Conservation (phyloP, 192 early-diverging fungal species). For the Cetraspora pellucida region DNA sequence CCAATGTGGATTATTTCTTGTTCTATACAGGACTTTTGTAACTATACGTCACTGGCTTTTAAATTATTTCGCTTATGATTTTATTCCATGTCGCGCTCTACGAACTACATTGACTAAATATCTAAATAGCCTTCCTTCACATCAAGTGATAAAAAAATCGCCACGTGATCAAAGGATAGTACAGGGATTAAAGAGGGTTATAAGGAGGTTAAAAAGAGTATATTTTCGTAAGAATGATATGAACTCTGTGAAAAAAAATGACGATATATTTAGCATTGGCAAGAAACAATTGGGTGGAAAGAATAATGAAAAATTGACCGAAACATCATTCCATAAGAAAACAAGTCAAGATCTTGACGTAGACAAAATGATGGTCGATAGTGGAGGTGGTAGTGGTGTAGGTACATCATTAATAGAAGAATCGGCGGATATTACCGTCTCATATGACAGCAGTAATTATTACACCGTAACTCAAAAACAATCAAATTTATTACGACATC, state of each 20-base stretch:
- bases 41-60: constrained; percentile 62
- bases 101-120: constrained; percentile 43
- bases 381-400: neutral
- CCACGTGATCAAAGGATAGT: constrained; percentile 57
- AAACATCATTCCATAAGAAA: no score
- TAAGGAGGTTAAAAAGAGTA: constrained; percentile 32
- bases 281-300: neutral
- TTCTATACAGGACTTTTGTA: constrained; percentile 52
- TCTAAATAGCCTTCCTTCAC: constrained; percentile 45
- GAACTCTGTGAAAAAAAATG: neutral
- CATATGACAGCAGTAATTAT: no score
- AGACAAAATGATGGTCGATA: neutral
- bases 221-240: constrained; percentile 14
- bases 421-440: no score
- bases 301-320: no score
- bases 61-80: constrained; percentile 63
- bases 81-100: constrained; percentile 46
- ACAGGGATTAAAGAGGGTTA: constrained; percentile 41
- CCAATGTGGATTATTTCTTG: no score
- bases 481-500: no score
- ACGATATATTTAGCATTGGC: neutral
- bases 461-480: no score
- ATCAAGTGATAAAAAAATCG: constrained; percentile 44
- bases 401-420: neutral
- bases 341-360: neutral